These are phyloP conservation scores for Cladosporium sp. DNA, from an alignment of 2,329 filamentous ascomycete genomes.

Conservation along the genomic window DNA sequence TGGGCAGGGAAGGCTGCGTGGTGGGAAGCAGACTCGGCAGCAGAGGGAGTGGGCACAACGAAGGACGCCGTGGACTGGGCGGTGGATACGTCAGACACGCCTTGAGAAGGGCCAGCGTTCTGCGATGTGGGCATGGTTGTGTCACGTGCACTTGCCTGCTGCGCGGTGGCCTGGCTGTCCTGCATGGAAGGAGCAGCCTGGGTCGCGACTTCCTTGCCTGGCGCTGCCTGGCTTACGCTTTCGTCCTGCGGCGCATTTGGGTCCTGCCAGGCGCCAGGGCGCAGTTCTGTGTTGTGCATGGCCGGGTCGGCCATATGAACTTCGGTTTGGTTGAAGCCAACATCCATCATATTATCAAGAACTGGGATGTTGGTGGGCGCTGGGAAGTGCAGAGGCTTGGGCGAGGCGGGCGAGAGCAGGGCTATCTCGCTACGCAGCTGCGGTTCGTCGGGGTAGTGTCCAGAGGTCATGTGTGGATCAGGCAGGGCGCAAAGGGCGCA, in stretches of 20 bases:
- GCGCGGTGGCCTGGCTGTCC: conserved; percentile 1
- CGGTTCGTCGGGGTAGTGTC: conserved; percentile 53
- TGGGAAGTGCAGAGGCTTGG: conserved; percentile 67
- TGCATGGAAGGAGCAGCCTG: conserved; percentile 1
- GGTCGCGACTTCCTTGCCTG: conserved; percentile 11
- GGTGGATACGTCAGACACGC: conserved; percentile 11
- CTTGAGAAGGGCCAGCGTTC: conserved; percentile 10
- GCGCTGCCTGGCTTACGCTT: not conserved
- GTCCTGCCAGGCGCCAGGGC: conserved; percentile 37
- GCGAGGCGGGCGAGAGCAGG: conserved; percentile 66
- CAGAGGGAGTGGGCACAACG: conserved; percentile 1
- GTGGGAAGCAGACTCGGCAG: conserved; percentile 14
- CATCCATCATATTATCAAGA: conserved; percentile 70
- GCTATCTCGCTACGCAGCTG: conserved; percentile 63
- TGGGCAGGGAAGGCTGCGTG: conserved; percentile 14
- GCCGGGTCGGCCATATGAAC: conserved; percentile 51
- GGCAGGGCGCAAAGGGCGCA: conserved; percentile 26
- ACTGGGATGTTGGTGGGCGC: conserved; percentile 69
- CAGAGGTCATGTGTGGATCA: conserved; percentile 55
- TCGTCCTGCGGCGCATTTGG: conserved; percentile 25
- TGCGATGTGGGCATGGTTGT: not conserved
- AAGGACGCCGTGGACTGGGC: conserved; percentile 14
- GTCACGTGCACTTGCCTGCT: conserved; percentile 17
- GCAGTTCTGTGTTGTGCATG: conserved; percentile 36
- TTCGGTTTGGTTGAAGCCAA: conserved; percentile 66